phyloP scores from a whole-genome alignment of 305 asterid genomes.

The Solanum hybrid region DNA sequence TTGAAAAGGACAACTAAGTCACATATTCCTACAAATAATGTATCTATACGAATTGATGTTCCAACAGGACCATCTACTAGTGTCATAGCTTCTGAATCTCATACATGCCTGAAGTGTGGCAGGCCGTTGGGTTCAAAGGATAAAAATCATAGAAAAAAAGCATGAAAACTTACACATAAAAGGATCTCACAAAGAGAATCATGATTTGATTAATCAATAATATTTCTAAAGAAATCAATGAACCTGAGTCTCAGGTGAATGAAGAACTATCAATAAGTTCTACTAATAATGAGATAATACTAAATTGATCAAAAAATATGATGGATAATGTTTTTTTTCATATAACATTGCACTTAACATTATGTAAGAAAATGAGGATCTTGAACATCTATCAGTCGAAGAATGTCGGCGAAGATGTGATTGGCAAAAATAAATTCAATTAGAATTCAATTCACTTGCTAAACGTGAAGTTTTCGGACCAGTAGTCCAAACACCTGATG shows the following conservation, averaged over 20 bases:
- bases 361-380: background rate
- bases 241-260: background rate
- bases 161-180: background rate
- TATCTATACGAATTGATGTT: background rate
- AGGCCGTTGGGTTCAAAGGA: background rate
- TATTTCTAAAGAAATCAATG: no score
- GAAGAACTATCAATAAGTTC: background rate
- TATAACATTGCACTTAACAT: background rate
- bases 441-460: background rate
- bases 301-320: background rate
- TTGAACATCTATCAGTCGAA: background rate
- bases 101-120: background rate
- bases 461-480: background rate
- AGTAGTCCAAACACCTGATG: background rate
- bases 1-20: background rate
- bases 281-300: background rate
- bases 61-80: background rate
- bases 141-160: no score
- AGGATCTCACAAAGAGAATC: background rate
- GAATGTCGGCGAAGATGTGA: background rate
- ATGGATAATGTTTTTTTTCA: background rate
- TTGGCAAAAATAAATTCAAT: background rate
- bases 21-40: background rate
- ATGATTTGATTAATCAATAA: no score
- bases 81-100: background rate